Evolutionary conservation across 1,284 basidiomycete genomes (phyloP), one percentile per base, ranked within the genome.

Genomic region (Ustilago sp.): DNA sequence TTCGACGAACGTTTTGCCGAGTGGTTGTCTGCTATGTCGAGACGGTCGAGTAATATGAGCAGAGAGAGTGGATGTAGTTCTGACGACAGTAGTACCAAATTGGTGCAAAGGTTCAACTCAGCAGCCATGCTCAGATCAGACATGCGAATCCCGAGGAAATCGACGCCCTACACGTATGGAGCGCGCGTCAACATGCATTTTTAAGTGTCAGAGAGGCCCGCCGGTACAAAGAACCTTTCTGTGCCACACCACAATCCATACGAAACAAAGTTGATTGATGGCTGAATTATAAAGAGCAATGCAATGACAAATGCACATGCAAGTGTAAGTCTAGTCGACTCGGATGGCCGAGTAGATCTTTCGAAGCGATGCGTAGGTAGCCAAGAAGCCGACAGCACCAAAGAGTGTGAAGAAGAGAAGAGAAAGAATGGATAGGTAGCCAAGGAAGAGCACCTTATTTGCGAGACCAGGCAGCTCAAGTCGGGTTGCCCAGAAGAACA

Each of bases 401-500:
- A 94, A 94, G 59, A 96, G 89, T 43, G 98, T 89, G 89, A 97
- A 98, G 85, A 94, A 91, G 48, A 98, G 88, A 15, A 95, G 85
- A 15, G 91, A 91, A 62, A 98, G 90, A 31, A 98, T 89, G 82
- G 92, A 89, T 64, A 99, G 89, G 86, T 98, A 99, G 34, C 95
- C 95, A 53, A 98, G 89, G 88, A 96, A 99, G 34, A 99, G 89
- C 23, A 93, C 89, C 55, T 93, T 90, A 82, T 93, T 94, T 3
- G 94, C 90, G 66, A 95, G 88, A 11, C 93, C 94, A 80, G 92
- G 91, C 60, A 98, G 89, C 35, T 91, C 93, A 31, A 98, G 89
- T 31, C 94, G 90, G 2, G 93, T 92, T 11, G 89, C 90, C 94
- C 94, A 97, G 86, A 96, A 98, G 86, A 93, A 93, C 3, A 93